A percentile compares a stretch with the other conserved stretches of the same genome.
Conservation (phyloP, 164 flowering plant genomes). For the Vitis cinerea region DNA sequence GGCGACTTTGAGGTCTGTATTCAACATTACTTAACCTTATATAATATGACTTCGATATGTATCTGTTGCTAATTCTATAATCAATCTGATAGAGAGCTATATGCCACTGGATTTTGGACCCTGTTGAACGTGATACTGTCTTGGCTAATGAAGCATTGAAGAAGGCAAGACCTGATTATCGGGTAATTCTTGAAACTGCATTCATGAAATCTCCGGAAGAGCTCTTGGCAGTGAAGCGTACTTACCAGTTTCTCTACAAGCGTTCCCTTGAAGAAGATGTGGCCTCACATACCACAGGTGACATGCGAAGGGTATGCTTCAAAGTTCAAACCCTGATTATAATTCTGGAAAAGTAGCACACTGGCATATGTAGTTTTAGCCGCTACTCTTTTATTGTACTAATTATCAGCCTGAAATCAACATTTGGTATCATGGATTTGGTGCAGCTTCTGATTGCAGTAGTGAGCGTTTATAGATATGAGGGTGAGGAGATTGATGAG, state of each 20-base stretch:
- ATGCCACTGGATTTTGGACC: slow-evolving; percentile 48
- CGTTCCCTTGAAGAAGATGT: slow-evolving; percentile 46
- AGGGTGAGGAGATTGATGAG: slow-evolving; percentile 44
- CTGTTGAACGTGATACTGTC: slow-evolving; percentile 41
- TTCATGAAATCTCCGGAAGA: slow-evolving; percentile 33
- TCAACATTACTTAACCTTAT: background rate
- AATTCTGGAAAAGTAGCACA: background rate
- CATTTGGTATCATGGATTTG: background rate
- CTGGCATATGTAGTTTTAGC: no score
- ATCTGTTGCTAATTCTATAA: background rate
- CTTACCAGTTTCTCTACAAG: slow-evolving; percentile 36
- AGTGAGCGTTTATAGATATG: slow-evolving; percentile 34
- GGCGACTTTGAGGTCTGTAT: slow-evolving; percentile 38
- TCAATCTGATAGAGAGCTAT: slow-evolving; percentile 29
- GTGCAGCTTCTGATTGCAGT: slow-evolving; percentile 40
- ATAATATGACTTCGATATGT: no score
- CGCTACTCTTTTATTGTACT: background rate
- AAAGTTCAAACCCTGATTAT: background rate
- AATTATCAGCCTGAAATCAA: background rate
- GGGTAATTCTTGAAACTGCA: slow-evolving; percentile 34
- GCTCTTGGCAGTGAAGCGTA: slow-evolving; percentile 33
- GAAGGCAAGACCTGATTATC: slow-evolving; percentile 23
- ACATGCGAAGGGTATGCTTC: slow-evolving; percentile 26
- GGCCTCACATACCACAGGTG: slow-evolving; percentile 29
- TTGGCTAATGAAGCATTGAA: slow-evolving; percentile 35